Base-by-base conservation (phyloP, 345 rosid species). In the Erodium maritimum region DNA sequence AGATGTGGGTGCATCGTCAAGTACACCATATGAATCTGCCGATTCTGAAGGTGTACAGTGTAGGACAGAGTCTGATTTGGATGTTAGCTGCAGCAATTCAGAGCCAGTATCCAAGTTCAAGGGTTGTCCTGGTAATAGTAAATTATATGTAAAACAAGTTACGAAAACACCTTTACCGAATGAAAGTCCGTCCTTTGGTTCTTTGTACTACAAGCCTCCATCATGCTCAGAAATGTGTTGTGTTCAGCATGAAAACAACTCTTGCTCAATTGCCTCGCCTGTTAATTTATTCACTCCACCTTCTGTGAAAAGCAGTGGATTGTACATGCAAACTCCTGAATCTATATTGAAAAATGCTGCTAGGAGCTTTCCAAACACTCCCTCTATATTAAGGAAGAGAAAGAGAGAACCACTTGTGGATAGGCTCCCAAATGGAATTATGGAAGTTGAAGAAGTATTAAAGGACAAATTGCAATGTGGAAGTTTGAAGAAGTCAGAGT, bases 311-410 rank as follows among this genome's bases (percentile, higher is more conserved):
- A 63, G 75, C 53, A 53, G 77, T 46, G 56, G 69, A 61, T 73
- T 68, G 59, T 55, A 69, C 61, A 67, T 67, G 17, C 80, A 72
- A 56, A 87, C 90, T 75, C 96, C 93, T 33, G 88, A 85, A 69
- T 80, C 87, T 65, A 70, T 78, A 50, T 73, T 94, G 69, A 86
- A 80, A 71, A 74, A 71, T 54, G 96, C 95, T 69, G 97, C 96
- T 19, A 80, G 78, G 66, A 90, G 77, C 58, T 94, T 71, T 70
- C 91, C 96, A 23, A 80, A 85, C 67, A 90, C 90, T 45, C 99
- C 99, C 62, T 90, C 99, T 22, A 94, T 94, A 45, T 77, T 82
- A 61, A 78, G 96, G 66, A 94, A 85, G 75, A 79, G 99, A 73
- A 78, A 76, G 64, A 59, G 61, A 10, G 61, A 57, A 70, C 59